Percentiles rank a stretch among this genome's conserved stretches.
These are phyloP conservation scores for Trichoderma citrinoviride DNA, from an alignment of 2,329 filamentous ascomycete species.

Conservation along the genomic window DNA sequence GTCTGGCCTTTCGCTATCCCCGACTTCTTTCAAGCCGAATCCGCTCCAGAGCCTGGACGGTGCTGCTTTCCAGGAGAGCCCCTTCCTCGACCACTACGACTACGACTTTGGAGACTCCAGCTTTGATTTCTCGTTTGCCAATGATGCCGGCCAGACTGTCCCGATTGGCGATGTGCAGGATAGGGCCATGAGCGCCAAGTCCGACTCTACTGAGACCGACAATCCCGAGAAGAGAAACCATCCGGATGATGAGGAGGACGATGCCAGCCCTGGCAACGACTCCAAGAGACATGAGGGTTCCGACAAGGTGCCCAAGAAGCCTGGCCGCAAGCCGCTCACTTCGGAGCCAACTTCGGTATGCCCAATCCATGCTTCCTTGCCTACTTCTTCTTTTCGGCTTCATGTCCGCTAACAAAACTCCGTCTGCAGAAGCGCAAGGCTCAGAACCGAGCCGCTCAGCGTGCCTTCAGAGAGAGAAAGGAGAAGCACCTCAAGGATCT, in stretches of 20 bases:
- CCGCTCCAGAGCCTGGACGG: conserved; percentile 41
- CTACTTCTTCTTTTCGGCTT: conserved; percentile 16
- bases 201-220: conserved; percentile 56
- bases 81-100: conserved; percentile 74
- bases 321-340: conserved; percentile 90
- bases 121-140: conserved; percentile 64
- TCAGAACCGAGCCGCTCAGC: conserved; percentile 87
- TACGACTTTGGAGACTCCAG: conserved; percentile 73
- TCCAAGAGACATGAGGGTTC: conserved; percentile 76
- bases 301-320: conserved; percentile 89
- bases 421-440: conserved; percentile 80
- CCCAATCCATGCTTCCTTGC: conserved; percentile 28
- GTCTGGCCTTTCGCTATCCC: conserved; percentile 42
- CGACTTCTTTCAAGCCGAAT: conserved; percentile 50
- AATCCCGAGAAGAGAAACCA: conserved; percentile 69
- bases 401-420: background rate
- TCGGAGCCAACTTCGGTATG: conserved; percentile 94
- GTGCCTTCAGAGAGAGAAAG: conserved; percentile 91
- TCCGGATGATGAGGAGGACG: conserved; percentile 68
- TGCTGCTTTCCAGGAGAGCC: conserved; percentile 66
- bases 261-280: conserved; percentile 44
- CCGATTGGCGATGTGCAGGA: conserved; percentile 74
- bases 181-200: conserved; percentile 46
- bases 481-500: conserved; percentile 86
- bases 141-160: conserved; percentile 51